phyloP scores from a whole-genome alignment of 1,284 basidiomycete genomes.

The Inonotus obliquus region DNA sequence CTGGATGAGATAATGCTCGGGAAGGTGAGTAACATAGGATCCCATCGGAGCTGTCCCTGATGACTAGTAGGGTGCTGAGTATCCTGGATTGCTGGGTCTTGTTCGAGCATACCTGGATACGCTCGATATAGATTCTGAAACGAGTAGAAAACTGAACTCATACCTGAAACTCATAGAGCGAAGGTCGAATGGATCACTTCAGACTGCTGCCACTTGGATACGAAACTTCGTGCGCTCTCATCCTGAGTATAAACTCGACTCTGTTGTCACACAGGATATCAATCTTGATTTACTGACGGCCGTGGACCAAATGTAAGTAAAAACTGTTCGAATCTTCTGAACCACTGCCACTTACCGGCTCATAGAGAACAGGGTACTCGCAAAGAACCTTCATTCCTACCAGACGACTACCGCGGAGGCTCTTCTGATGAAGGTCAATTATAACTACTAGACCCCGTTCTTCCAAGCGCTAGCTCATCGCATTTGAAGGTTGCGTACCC shows the following conservation, averaged over 20 bases:
- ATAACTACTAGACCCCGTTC: background rate
- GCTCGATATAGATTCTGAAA: slow-evolving; percentile 70
- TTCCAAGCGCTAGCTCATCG: background rate
- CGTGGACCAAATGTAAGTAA: slow-evolving; percentile 85
- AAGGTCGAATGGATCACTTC: slow-evolving; percentile 78
- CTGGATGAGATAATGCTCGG: slow-evolving; percentile 94
- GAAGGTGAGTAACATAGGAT: slow-evolving; percentile 43
- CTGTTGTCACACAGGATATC: slow-evolving; percentile 85
- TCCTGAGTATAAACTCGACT: slow-evolving; percentile 88
- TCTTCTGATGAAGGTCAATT: slow-evolving; percentile 14
- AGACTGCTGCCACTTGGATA: slow-evolving; percentile 92
- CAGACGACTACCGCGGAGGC: slow-evolving; percentile 51
- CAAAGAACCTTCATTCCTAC: slow-evolving; percentile 59
- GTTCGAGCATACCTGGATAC: slow-evolving; percentile 87
- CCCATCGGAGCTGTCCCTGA: background rate
- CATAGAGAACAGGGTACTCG: slow-evolving; percentile 66
- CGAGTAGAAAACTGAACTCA: slow-evolving; percentile 62
- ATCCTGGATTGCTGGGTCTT: slow-evolving; percentile 85
- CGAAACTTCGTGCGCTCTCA: slow-evolving; percentile 88
- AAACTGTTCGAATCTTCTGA: background rate
- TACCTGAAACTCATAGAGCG: slow-evolving; percentile 79
- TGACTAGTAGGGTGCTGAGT: slow-evolving; percentile 46
- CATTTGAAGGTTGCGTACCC: slow-evolving; percentile 7
- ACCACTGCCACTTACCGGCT: background rate
- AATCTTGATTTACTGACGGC: slow-evolving; percentile 92